These are phyloP conservation scores for Nakaseomyces bracarensis DNA, from an alignment of 1,139 yeast species.

Conservation along the genomic window DNA sequence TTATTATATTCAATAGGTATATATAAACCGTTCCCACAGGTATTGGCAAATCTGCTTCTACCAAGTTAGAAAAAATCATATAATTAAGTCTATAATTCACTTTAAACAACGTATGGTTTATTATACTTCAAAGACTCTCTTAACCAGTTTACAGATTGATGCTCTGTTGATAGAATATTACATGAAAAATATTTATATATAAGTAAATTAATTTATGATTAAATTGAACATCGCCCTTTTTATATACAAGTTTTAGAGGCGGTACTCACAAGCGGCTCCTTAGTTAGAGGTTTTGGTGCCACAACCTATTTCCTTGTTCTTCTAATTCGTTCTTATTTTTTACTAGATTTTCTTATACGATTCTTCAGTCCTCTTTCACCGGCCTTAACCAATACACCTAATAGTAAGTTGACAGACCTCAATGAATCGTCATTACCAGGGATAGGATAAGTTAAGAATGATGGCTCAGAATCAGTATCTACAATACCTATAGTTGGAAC, in stretches of 20 bases:
- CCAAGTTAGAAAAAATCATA: no score
- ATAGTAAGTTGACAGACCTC: conserved; percentile 68
- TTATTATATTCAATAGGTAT: no score
- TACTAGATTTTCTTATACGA: conserved; percentile 31
- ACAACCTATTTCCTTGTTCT: no score
- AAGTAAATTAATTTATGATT: not conserved
- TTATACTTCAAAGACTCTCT: no score
- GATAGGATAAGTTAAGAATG: conserved; percentile 82
- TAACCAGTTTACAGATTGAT: not conserved
- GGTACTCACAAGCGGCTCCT: no score
- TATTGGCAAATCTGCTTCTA: no score
- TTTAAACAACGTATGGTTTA: no score
- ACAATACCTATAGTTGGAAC: conserved; percentile 91
- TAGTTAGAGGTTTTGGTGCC: no score
- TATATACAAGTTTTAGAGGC: not conserved
- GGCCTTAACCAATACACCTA: conserved; percentile 78
- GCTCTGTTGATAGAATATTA: not conserved
- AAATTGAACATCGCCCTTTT: not conserved
- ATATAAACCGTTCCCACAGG: no score
- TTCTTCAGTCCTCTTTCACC: conserved; percentile 67
- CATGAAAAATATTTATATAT: not conserved
- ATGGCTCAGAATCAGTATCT: conserved; percentile 90
- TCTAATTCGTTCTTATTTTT: no score
- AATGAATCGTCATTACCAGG: conserved; percentile 95
- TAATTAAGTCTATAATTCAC: no score